These are phyloP conservation scores for Podospora bellae-mahoneyi DNA, from an alignment of 495 filamentous ascomycete genomes.

Conservation along the genomic window DNA sequence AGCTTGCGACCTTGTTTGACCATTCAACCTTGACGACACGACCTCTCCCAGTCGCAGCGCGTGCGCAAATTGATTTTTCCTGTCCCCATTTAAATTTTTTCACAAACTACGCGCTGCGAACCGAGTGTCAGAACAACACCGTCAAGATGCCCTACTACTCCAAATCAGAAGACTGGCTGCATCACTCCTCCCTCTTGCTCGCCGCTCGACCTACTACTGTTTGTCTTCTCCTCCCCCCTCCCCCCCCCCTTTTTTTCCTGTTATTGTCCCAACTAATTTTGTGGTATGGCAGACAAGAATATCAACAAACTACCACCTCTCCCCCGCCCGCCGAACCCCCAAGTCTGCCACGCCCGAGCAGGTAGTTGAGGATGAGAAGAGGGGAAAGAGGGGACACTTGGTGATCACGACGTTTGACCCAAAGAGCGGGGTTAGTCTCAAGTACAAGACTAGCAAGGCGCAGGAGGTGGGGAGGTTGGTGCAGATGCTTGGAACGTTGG, in stretches of 20 bases:
- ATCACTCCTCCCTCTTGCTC: constrained; percentile 47
- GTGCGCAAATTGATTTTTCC: too few relatives aligned
- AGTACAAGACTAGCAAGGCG: constrained; percentile 88
- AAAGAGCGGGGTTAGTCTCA: constrained; percentile 70
- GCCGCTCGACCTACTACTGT: constrained; percentile 48
- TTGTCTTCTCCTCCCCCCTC: constrained; percentile 20
- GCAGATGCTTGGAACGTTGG: constrained; percentile 65
- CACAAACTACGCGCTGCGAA: too few relatives aligned
- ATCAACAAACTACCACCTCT: constrained; percentile 79
- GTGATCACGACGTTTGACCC: constrained; percentile 91
- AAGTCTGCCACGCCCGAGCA: constrained; percentile 11
- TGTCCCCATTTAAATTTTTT: too few relatives aligned
- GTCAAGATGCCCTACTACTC: constrained; percentile 50
- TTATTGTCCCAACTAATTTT: too few relatives aligned
- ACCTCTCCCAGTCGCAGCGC: too few relatives aligned
- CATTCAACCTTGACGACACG: not conserved
- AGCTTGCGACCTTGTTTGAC: not conserved
- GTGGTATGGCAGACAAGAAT: constrained; percentile 61
- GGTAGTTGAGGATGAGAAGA: constrained; percentile 16
- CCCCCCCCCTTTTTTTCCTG: not conserved
- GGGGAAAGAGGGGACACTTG: constrained; percentile 57
- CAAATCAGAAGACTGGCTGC: constrained; percentile 55
- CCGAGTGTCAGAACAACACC: not conserved
- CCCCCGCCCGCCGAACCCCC: constrained; percentile 35
- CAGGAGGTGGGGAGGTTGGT: constrained; percentile 84